A percentile compares a stretch with the other conserved stretches of the same genome.
Evolutionary conservation across 371 early-diverging fungal species (phyloP).

Genomic region (Actinomortierella wolfii): DNA sequence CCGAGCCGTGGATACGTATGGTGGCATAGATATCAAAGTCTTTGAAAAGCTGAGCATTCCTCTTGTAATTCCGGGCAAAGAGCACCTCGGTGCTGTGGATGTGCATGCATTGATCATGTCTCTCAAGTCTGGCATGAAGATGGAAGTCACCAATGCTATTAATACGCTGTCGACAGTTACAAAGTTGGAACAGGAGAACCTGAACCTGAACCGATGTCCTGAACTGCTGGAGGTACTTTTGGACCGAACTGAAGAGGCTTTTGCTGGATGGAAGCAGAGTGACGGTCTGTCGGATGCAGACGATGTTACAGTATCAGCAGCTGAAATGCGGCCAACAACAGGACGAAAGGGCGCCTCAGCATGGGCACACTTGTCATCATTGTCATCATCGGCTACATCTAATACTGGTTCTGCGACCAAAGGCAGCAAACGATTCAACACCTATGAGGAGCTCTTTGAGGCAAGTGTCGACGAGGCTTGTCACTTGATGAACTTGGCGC

Average conservation of each 20-base stretch:
- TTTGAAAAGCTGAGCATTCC: slow-evolving; percentile 64
- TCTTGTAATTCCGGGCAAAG: slow-evolving; percentile 59
- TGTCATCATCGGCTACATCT: too few relatives aligned
- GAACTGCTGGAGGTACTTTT: slow-evolving; percentile 59
- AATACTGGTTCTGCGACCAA: too few relatives aligned
- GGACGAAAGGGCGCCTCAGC: background rate
- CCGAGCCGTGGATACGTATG: slow-evolving; percentile 70
- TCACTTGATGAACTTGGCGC: slow-evolving; percentile 29
- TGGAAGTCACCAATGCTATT: slow-evolving; percentile 75
- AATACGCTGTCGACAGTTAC: slow-evolving; percentile 72
- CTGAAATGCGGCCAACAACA: background rate
- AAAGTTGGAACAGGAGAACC: slow-evolving; percentile 28
- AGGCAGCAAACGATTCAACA: slow-evolving; percentile 17
- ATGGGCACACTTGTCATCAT: too few relatives aligned
- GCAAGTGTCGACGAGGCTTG: slow-evolving; percentile 45
- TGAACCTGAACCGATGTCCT: slow-evolving; percentile 53
- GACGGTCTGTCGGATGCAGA: slow-evolving; percentile 4
- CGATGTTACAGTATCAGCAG: background rate
- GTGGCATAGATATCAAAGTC: slow-evolving; percentile 74
- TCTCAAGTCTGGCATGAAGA: slow-evolving; percentile 72
- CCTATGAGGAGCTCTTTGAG: slow-evolving; percentile 59
- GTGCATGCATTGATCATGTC: slow-evolving; percentile 79
- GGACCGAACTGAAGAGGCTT: slow-evolving; percentile 41
- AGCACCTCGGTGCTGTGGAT: slow-evolving; percentile 68
- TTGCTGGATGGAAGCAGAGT: slow-evolving; percentile 14